Evolutionary conservation across 805 yeast genomes (phyloP).

Genomic region (Saccharomyces jurei): DNA sequence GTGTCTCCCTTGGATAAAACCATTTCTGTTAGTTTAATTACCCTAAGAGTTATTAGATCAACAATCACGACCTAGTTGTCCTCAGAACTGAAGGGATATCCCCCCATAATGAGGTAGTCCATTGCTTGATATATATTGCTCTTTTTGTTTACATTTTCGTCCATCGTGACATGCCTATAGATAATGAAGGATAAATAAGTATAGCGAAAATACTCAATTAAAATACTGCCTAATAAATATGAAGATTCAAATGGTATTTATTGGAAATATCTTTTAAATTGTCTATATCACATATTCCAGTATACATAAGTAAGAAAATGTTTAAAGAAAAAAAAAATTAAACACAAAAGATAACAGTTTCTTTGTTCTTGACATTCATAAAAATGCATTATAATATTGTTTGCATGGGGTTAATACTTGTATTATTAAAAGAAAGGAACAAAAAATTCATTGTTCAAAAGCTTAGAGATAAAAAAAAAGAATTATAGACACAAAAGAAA

Average conservation of each 20-base stretch:
- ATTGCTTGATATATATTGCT: background rate
- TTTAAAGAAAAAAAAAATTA: background rate
- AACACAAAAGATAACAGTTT: background rate
- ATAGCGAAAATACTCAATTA: background rate
- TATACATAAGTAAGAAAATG: slow-evolving; percentile 6
- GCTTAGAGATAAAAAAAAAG: background rate
- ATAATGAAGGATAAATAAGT: background rate
- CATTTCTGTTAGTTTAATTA: background rate
- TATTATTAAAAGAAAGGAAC: background rate
- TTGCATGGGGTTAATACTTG: background rate
- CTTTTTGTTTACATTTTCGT: background rate
- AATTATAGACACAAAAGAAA: background rate
- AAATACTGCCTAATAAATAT: background rate
- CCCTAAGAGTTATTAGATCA: background rate
- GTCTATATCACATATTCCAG: slow-evolving; percentile 14
- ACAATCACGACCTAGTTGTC: background rate
- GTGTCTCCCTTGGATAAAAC: background rate
- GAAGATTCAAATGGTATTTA: background rate
- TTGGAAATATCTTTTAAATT: background rate
- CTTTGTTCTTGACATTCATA: background rate
- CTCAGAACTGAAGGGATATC: background rate
- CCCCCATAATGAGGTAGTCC: background rate
- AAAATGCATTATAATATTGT: background rate
- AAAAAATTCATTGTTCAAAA: background rate
- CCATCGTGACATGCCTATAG: background rate